Evolutionary conservation across 148 eudicot genomes (phyloP).

Genomic region (Hydrangea macrophylla): DNA sequence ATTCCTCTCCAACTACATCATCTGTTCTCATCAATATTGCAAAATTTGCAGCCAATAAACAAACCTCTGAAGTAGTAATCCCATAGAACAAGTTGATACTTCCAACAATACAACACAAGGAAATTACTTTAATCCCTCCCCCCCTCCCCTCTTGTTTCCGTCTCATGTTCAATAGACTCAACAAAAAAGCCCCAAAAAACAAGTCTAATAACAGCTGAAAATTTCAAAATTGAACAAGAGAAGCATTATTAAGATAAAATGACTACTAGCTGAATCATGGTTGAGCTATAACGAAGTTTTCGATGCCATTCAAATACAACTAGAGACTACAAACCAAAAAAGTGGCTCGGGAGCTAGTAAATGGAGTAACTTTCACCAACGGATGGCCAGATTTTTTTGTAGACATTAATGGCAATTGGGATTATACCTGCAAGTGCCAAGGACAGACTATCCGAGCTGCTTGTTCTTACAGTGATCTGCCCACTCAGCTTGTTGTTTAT

Average conservation of each 20-base stretch:
- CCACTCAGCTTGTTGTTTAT: conserved; percentile 93
- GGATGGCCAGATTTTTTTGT: conserved; percentile 58
- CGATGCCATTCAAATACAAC: not conserved
- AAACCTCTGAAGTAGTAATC: not conserved
- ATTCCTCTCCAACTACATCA: no score
- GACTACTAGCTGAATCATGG: conserved; percentile 4
- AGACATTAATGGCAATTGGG: conserved; percentile 60
- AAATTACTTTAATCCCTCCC: conserved; percentile 7
- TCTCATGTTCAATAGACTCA: conserved; percentile 5
- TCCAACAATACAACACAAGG: conserved; percentile 1
- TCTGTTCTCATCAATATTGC: no score
- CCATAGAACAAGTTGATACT: not conserved
- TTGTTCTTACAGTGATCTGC: conserved; percentile 76
- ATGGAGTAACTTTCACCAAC: conserved; percentile 60
- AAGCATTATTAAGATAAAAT: conserved; percentile 3
- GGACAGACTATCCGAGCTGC: conserved; percentile 79
- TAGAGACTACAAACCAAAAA: not conserved
- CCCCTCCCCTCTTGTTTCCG: conserved; percentile 11
- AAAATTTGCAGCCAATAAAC: no score
- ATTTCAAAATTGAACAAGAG: not conserved
- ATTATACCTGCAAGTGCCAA: conserved; percentile 71
- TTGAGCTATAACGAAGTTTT: conserved; percentile 6
- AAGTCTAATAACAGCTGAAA: not conserved
- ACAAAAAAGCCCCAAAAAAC: conserved; percentile 15
- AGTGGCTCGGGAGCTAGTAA: conserved; percentile 34